Percentiles rank a stretch among this genome's conserved stretches.
Evolutionary conservation across 176 grass and related monocot species (phyloP).

Genomic region (Phoenix dactylifera): DNA sequence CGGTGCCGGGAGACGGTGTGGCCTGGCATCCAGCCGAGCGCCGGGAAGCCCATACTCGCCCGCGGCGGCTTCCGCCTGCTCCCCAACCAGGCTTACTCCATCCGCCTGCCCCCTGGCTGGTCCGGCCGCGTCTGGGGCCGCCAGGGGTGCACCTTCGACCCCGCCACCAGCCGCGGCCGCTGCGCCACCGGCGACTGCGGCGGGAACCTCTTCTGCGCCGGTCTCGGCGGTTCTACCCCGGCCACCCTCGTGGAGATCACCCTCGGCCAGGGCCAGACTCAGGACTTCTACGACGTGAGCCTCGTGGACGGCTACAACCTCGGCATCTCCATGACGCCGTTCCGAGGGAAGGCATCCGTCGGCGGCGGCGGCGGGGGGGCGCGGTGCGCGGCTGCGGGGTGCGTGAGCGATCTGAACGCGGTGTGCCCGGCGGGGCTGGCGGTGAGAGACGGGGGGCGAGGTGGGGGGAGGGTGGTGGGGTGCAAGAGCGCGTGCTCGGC

Average conservation of each 20-base stretch:
- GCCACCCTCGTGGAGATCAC: conserved; percentile 87
- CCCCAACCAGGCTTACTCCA: conserved; percentile 36
- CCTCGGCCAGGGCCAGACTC: conserved; percentile 19
- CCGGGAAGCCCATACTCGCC: conserved; percentile 44
- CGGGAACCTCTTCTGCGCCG: conserved; percentile 63
- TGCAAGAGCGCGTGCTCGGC: conserved; percentile 89
- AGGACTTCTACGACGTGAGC: conserved; percentile 95
- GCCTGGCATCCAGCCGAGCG: conserved; percentile 85
- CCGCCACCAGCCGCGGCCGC: conserved; percentile 31
- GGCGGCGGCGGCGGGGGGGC: neutral
- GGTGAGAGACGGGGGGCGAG: conserved; percentile 49
- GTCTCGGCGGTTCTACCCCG: conserved; percentile 47
- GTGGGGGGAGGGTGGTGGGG: conserved; percentile 33
- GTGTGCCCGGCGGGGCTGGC: conserved; percentile 69
- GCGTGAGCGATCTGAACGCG: conserved; percentile 86
- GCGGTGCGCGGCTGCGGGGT: conserved; percentile 52
- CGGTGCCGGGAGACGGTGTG: conserved; percentile 76
- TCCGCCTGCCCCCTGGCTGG: conserved; percentile 56
- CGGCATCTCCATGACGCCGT: conserved; percentile 71
- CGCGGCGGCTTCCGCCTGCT: conserved; percentile 52
- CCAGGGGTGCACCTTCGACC: conserved; percentile 62
- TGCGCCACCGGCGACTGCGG: conserved; percentile 92
- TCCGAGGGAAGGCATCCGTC: conserved; percentile 22
- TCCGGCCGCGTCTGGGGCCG: conserved; percentile 87
- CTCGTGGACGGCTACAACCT: conserved; percentile 97